Conservation (phyloP, 306 rosid genomes). For the Benincasa hispida region DNA sequence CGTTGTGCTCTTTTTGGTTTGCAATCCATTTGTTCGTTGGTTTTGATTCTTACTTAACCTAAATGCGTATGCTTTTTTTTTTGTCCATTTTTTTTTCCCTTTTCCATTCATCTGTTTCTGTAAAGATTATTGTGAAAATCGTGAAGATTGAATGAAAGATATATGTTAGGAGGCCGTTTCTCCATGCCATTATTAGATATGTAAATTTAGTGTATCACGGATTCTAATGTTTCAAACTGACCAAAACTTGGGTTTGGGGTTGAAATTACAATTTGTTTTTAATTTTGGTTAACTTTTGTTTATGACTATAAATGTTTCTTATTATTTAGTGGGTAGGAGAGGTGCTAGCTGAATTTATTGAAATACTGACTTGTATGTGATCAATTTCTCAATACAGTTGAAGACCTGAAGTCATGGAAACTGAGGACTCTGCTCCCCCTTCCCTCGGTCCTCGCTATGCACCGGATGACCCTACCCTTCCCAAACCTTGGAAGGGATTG, state of each 20-base stretch:
- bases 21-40: background rate
- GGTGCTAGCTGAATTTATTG: background rate
- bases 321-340: background rate
- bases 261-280: background rate
- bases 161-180: background rate
- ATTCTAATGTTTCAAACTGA: background rate
- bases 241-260: background rate
- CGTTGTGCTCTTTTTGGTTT: background rate
- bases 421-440: constrained; percentile 57
- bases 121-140: background rate
- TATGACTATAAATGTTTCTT: background rate
- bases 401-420: constrained; percentile 37
- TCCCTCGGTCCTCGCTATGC: constrained; percentile 80
- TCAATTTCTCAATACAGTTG: background rate
- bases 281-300: background rate
- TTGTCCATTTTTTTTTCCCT: background rate
- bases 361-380: background rate
- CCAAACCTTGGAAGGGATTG: constrained; percentile 87
- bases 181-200: background rate
- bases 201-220: background rate
- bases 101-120: background rate
- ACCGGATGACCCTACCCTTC: constrained; percentile 88
- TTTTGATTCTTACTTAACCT: background rate
- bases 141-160: background rate
- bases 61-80: background rate